Conservation (phyloP, 257 asterid genomes). For the Ocimum tenuiflorum region DNA sequence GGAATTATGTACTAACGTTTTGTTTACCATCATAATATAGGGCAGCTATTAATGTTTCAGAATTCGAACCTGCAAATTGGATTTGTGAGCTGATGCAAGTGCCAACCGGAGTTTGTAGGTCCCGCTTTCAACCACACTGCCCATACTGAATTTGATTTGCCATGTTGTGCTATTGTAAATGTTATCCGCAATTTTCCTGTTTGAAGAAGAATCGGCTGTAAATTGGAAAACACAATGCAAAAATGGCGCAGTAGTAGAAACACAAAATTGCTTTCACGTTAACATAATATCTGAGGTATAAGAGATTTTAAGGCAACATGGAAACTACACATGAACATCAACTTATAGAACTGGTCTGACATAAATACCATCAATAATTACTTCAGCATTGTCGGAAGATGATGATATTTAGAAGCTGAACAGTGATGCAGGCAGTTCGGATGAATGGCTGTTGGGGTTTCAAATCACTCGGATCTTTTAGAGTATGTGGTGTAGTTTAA, state of each 20-base stretch:
- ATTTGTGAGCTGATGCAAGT: conserved; percentile 54
- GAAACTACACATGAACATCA: neutral
- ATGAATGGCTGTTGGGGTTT: too few species aligned
- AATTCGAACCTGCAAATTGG: conserved; percentile 51
- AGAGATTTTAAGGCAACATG: neutral
- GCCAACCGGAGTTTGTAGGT: conserved; percentile 56
- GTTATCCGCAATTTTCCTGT: conserved; percentile 42
- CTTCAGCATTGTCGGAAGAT: too few species aligned
- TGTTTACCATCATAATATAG: neutral
- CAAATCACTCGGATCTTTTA: neutral
- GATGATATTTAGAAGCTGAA: too few species aligned
- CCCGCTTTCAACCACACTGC: conserved; percentile 22
- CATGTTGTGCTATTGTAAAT: conserved; percentile 51
- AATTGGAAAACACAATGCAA: neutral
- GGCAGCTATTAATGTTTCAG: neutral
- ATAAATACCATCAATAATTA: neutral
- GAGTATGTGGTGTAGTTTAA: neutral
- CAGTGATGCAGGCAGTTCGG: neutral
- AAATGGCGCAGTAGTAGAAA: neutral
- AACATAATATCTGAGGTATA: neutral
- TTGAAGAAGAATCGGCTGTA: neutral
- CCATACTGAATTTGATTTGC: conserved; percentile 49
- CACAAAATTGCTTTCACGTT: too few species aligned
- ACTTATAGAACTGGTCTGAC: neutral
- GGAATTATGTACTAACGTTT: neutral